A percentile compares a stretch with the other conserved stretches of the same genome.
These are phyloP conservation scores for Podaxis sp. DNA, from an alignment of 768 basidiomycete species.

Conservation along the genomic window DNA sequence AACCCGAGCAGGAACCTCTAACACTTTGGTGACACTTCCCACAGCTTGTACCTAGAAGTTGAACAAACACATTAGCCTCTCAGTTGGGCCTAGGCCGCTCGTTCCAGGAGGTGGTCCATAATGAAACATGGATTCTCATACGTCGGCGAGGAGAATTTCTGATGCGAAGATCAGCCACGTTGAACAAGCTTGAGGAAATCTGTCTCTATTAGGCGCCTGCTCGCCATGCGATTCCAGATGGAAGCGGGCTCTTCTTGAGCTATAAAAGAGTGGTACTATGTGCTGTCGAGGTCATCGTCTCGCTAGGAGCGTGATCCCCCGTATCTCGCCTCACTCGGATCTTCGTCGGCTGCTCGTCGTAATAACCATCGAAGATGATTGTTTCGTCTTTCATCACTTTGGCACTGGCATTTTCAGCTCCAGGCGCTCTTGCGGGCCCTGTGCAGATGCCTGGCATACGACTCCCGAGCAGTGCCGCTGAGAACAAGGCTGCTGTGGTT, in stretches of 20 bases:
- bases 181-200: background rate
- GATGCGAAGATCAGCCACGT: background rate
- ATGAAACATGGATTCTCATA: background rate
- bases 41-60: background rate
- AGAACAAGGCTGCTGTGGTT: slow-evolving; percentile 37
- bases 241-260: background rate
- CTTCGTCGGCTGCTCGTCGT: background rate
- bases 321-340: background rate
- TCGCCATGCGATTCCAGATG: background rate
- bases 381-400: background rate
- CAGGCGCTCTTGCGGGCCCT: slow-evolving; percentile 20
- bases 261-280: background rate
- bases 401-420: background rate
- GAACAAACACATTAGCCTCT: background rate
- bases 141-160: background rate
- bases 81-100: background rate
- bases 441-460: slow-evolving; percentile 43
- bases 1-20: background rate
- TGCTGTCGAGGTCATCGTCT: too few relatives aligned
- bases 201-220: background rate
- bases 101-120: background rate
- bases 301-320: too few relatives aligned
- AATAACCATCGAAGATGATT: background rate
- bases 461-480: slow-evolving; percentile 36
- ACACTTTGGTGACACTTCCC: background rate